Base-by-base conservation (phyloP, 1,139 yeast genomes). In the Sugiyamaella sp. region DNA sequence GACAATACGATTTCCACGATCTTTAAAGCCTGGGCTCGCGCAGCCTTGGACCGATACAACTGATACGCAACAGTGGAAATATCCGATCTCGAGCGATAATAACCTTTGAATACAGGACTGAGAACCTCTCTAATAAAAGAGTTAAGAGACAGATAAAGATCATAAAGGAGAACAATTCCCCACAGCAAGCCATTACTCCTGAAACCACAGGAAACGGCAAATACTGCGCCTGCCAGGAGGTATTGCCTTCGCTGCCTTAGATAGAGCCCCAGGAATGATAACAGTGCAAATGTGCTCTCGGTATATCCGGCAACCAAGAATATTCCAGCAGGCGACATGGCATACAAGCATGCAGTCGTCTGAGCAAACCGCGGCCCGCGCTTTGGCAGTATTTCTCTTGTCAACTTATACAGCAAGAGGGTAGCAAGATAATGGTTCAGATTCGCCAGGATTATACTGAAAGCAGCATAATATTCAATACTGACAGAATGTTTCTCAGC, bases 311-410 rank as follows among this genome's bases (percentile, higher is more conserved):
- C 80, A 0, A 86, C 77, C 50, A 89, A 74, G 63, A 90, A 93
- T 2, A 89, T 78, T 0, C 96, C 96, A 1, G 90, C 93, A 2
- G 96, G 93, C 16, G 88, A 81, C 14, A 86, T 57, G 0, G 84
- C 70, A 62, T 79, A 85, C 17, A 85, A 65, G 3, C 80, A 57
- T 2, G 86, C 73, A 4, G 79, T 52, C 58, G 68, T 63, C 57
- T 66, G 63, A 20, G 80, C 79, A 53, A 73, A 55, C 21, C 46
- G 43, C 65, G 60, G 54, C 44, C 55, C 48, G 46, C 55, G 33
- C 44, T 40, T 19, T 50, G 51, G 48, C 46, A 56, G 56, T 3
- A 60, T 43, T 24, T 47, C 52, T 33, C 19, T 42, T 16, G 95
- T 81, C 56, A 81, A 66, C 33, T 65, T 66, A 66, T 81, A 85